Base-by-base conservation (phyloP, 805 yeast genomes). In the Kluyveromyces nonfermentans region DNA sequence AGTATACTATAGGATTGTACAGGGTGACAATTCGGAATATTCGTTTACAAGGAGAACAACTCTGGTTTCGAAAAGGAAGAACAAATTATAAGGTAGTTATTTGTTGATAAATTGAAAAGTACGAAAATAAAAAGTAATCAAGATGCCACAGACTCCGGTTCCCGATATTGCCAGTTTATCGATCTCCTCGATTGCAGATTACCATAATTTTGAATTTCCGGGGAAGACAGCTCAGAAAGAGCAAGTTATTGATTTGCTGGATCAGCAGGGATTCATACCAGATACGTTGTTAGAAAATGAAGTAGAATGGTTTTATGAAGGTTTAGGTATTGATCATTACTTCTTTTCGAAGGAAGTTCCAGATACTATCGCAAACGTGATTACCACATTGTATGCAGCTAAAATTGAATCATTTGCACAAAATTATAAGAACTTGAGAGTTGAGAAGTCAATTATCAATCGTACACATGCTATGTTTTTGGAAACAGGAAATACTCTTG, bases 401-500 rank as follows among this genome's bases (percentile, higher is more conserved):
- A 93, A 93, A 62, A 75, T 93, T 43, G 93, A 90, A 53, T 95
- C 96, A 7, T 85, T 74, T 59, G 83, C 93, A 3, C 67, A 75
- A 49, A 47, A 50, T 18, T 36, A 35, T 32, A 43, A 65, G 64
- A 46, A 67, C 69, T 49, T 81, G 82, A 17, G 79, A 51, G 81
- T 90, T 50, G 85, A 82, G 50, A 85, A 87, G 62, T 82, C 81
- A 60, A 74, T 88, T 50, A 89, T 86, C 62, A 74, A 77, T 37
- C 82, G 77, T 15, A 89, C 84, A 60, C 95, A 87, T 58, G 96
- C 96, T 1, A 93, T 87, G 31, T 93, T 84, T 62, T 85, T 90
- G 63, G 95, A 86, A 59, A 75, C 78, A 9, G 80, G 78, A 9
- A 63, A 60, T 35, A 65, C 66, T 38, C 82, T 80, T 56, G 96